Conservation (phyloP, 2,329 filamentous ascomycete species). For the Pseudocercospora eumusae region DNA sequence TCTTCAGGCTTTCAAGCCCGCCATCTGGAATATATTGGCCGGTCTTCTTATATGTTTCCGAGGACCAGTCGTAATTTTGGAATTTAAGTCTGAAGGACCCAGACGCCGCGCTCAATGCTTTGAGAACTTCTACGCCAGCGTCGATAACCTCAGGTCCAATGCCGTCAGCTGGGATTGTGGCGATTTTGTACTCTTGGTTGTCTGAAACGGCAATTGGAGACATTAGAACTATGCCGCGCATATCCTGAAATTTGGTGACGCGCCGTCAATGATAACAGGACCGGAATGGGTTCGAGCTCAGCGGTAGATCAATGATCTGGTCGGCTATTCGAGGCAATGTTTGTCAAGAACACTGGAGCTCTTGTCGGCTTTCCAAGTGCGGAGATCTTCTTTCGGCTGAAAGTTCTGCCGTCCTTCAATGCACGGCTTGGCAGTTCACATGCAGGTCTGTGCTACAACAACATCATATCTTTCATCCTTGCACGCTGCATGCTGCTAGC, state of each 20-base stretch:
- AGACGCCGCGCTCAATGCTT: constrained; percentile 52
- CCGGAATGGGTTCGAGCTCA: neutral
- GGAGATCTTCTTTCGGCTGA: neutral
- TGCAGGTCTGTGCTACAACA: neutral
- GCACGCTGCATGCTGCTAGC: neutral
- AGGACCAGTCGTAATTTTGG: constrained; percentile 66
- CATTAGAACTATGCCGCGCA: constrained; percentile 26
- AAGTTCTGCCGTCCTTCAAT: neutral
- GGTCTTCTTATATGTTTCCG: constrained; percentile 64
- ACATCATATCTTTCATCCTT: neutral
- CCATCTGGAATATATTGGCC: constrained; percentile 66
- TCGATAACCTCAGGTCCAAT: constrained; percentile 64
- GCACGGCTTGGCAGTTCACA: neutral
- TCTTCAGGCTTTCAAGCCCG: constrained; percentile 58
- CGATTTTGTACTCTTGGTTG: constrained; percentile 54
- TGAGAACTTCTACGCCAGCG: constrained; percentile 60
- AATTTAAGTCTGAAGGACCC: constrained; percentile 63
- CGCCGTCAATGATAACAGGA: neutral
- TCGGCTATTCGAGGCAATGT: neutral
- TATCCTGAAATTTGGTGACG: neutral
- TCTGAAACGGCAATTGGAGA: constrained; percentile 31
- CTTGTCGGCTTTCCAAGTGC: neutral
- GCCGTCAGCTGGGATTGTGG: constrained; percentile 68
- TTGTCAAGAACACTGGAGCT: neutral
- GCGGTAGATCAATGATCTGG: neutral